Percentiles rank a stretch among this genome's conserved stretches.
Conservation (phyloP, 1,284 basidiomycete species). For the Athelia sp. region DNA sequence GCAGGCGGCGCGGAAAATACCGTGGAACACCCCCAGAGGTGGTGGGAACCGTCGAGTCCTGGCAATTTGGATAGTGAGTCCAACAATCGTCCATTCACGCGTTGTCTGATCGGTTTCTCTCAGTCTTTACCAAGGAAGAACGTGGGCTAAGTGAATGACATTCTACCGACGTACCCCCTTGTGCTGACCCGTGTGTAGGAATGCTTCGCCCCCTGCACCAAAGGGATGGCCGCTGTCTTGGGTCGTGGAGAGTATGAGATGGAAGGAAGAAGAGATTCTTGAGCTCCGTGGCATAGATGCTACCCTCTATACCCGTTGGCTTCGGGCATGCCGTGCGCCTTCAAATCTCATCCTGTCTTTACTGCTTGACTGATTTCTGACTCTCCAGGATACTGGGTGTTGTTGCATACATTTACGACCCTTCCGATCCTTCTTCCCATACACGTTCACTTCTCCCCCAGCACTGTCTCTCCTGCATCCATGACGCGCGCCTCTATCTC, state of each 20-base stretch:
- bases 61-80: constrained; percentile 78
- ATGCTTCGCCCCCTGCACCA: constrained; percentile 57
- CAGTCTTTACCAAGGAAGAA: constrained; percentile 36
- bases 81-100: not conserved
- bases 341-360: constrained; percentile 2
- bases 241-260: constrained; percentile 58
- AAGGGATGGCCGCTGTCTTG: constrained; percentile 67
- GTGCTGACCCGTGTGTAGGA: constrained; percentile 29
- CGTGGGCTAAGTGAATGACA: constrained; percentile 32
- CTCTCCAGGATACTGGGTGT: constrained; percentile 57
- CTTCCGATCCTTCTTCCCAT: constrained; percentile 78
- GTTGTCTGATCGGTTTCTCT: constrained; percentile 4
- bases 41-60: constrained; percentile 69
- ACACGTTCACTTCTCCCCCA: constrained; percentile 74
- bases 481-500: constrained; percentile 87
- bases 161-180: not conserved
- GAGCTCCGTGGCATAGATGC: constrained; percentile 77
- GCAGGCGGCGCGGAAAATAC: constrained; percentile 50
- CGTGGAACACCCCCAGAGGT: constrained; percentile 24
- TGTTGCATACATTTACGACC: constrained; percentile 70
- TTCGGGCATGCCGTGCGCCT: constrained; percentile 69
- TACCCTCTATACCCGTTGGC: constrained; percentile 71
- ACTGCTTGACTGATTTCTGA: not conserved
- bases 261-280: constrained; percentile 64
- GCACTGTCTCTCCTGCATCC: constrained; percentile 53